These are phyloP conservation scores for Cardiospermum halicacabum DNA, from an alignment of 345 rosid species.

Conservation along the genomic window DNA sequence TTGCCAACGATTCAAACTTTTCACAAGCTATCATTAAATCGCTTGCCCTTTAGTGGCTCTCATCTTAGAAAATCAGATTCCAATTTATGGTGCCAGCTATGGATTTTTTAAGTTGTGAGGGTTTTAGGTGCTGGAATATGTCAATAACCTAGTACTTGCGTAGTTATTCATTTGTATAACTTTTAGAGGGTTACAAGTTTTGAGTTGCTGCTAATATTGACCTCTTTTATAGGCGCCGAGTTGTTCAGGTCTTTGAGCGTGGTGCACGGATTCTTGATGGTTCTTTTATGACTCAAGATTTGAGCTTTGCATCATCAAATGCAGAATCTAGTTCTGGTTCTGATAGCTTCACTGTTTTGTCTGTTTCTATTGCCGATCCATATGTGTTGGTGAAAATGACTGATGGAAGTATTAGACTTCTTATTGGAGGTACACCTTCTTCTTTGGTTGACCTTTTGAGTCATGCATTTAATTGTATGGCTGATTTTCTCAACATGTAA, in stretches of 20 bases:
- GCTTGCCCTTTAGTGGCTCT: neutral
- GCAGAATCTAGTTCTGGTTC: conserved; percentile 65
- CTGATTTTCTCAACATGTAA: conserved; percentile 6
- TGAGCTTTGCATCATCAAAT: conserved; percentile 65
- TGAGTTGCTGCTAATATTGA: neutral
- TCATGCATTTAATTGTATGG: neutral
- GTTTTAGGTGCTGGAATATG: neutral
- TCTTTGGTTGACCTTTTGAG: neutral
- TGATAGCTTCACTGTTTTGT: conserved; percentile 58
- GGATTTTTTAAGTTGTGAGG: neutral
- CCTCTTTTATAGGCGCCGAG: conserved; percentile 69
- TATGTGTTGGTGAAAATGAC: conserved; percentile 82
- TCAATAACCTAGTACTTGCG: neutral
- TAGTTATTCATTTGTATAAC: neutral
- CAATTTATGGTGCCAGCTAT: neutral
- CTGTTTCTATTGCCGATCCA: conserved; percentile 95
- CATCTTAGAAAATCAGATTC: conserved; percentile 4
- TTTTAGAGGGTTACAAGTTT: neutral
- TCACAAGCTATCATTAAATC: neutral
- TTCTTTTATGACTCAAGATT: conserved; percentile 90
- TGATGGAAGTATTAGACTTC: conserved; percentile 82
- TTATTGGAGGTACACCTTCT: conserved; percentile 72
- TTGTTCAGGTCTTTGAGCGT: conserved; percentile 83
- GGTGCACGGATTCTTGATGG: conserved; percentile 97
- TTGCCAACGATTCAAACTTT: neutral